phyloP scores from a whole-genome alignment of 2,329 filamentous ascomycete genomes.

The Colletotrichum theobromicola region DNA sequence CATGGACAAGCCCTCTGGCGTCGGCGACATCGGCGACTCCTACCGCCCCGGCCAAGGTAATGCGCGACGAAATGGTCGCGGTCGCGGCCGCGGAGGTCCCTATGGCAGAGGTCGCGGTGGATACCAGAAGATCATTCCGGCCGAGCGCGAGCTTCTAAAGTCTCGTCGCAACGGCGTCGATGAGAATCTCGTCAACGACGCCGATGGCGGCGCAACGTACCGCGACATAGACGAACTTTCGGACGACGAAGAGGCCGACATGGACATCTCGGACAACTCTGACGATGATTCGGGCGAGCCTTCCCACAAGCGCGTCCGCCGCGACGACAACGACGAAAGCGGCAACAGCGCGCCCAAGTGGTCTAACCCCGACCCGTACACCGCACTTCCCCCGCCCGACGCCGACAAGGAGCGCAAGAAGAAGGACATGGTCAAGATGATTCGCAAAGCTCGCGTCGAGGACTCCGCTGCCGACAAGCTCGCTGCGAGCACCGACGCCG shows the following conservation, averaged over 20 bases:
- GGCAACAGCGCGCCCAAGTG: conserved; percentile 71
- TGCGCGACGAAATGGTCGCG: background rate
- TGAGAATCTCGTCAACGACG: conserved; percentile 52
- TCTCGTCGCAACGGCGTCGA: conserved; percentile 40
- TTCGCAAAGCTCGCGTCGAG: conserved; percentile 84
- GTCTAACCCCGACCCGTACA: conserved; percentile 97
- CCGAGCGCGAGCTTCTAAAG: conserved; percentile 55
- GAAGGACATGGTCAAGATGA: conserved; percentile 87
- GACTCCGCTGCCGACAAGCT: conserved; percentile 48
- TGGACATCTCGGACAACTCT: conserved; percentile 64
- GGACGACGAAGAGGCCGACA: conserved; percentile 67
- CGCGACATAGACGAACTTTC: conserved; percentile 62
- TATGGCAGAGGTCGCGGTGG: conserved; percentile 25
- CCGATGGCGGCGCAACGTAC: conserved; percentile 54
- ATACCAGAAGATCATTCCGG: conserved; percentile 38
- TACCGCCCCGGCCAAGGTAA: conserved; percentile 32
- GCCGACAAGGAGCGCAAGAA: conserved; percentile 72
- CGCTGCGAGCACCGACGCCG: conserved; percentile 61
- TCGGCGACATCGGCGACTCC: conserved; percentile 40
- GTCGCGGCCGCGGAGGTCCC: conserved; percentile 26
- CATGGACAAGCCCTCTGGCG: conserved; percentile 54
- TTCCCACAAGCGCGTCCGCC: conserved; percentile 48
- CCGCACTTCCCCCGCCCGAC: conserved; percentile 80
- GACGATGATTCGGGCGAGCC: conserved; percentile 44
- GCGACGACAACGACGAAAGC: conserved; percentile 32